phyloP scores from a whole-genome alignment of 352 stramenopile species.

The Thalassiosira livingstoniorum region DNA sequence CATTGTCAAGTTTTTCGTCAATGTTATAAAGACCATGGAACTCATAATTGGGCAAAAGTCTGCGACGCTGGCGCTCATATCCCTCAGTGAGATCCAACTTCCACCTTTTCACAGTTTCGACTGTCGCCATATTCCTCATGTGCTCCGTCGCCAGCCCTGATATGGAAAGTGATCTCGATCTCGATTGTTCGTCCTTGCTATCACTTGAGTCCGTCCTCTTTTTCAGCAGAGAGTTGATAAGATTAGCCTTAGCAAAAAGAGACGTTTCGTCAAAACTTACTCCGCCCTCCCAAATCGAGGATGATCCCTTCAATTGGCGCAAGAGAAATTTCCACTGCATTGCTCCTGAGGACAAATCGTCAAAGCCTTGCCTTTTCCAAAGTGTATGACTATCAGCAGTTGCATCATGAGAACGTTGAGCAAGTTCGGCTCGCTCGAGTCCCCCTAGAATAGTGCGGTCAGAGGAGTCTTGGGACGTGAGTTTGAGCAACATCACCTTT shows the following conservation, averaged over 20 bases:
- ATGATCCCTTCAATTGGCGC: constrained; percentile 82
- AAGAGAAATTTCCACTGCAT: constrained; percentile 86
- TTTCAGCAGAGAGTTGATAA: constrained; percentile 46
- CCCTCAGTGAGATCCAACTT: constrained; percentile 87
- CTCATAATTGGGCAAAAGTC: constrained; percentile 86
- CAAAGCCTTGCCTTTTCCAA: constrained; percentile 87
- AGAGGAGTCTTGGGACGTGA: constrained; percentile 76
- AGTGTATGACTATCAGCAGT: constrained; percentile 81
- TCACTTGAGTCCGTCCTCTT: constrained; percentile 38
- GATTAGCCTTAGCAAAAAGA: constrained; percentile 64
- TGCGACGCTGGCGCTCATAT: constrained; percentile 79
- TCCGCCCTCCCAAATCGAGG: constrained; percentile 85
- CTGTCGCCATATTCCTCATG: too few species aligned
- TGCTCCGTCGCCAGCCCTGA: constrained; percentile 3
- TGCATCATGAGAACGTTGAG: constrained; percentile 74
- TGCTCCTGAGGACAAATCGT: constrained; percentile 85
- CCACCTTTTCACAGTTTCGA: constrained; percentile 73
- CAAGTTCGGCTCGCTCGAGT: constrained; percentile 77
- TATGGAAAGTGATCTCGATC: constrained; percentile 21
- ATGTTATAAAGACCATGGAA: constrained; percentile 87
- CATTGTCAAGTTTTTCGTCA: constrained; percentile 79
- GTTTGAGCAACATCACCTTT: constrained; percentile 78
- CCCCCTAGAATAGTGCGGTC: constrained; percentile 83
- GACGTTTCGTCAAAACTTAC: constrained; percentile 53
- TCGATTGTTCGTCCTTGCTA: constrained; percentile 9